Evolutionary conservation across 139 green algal species (phyloP).

Genomic region (Zygnema circumcarinatum): DNA sequence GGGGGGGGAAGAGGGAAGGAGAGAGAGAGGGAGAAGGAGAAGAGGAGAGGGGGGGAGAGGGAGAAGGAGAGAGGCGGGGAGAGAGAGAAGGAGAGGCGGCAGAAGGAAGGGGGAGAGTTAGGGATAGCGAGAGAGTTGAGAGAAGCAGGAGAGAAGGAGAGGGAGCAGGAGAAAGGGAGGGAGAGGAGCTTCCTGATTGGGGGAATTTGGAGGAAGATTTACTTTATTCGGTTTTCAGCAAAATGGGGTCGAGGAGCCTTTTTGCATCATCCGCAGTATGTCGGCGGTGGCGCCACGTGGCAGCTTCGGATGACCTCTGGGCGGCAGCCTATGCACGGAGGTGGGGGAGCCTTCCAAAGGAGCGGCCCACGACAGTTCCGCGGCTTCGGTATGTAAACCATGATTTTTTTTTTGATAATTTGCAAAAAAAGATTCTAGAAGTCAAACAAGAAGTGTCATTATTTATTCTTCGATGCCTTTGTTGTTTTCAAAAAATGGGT

Average conservation of each 20-base stretch:
- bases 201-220: not conserved
- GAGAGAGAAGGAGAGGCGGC: not conserved
- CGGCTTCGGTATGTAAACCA: not conserved
- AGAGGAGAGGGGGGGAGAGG: not conserved
- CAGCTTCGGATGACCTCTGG: not conserved
- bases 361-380: not conserved
- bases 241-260: not conserved
- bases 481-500: too few species aligned
- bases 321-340: not conserved
- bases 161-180: not conserved
- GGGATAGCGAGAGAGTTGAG: not conserved
- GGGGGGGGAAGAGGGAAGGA: too few species aligned
- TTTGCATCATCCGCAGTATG: not conserved
- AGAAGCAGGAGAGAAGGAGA: not conserved
- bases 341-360: not conserved
- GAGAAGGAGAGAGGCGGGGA: not conserved
- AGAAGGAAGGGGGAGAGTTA: not conserved
- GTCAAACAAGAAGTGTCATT: too few species aligned
- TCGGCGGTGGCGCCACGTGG: not conserved
- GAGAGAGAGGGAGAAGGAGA: not conserved
- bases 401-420: too few species aligned
- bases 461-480: too few species aligned
- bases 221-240: not conserved
- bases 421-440: too few species aligned
- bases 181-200: not conserved